Conservation (phyloP, 345 rosid species). For the Hevea brasiliensis region DNA sequence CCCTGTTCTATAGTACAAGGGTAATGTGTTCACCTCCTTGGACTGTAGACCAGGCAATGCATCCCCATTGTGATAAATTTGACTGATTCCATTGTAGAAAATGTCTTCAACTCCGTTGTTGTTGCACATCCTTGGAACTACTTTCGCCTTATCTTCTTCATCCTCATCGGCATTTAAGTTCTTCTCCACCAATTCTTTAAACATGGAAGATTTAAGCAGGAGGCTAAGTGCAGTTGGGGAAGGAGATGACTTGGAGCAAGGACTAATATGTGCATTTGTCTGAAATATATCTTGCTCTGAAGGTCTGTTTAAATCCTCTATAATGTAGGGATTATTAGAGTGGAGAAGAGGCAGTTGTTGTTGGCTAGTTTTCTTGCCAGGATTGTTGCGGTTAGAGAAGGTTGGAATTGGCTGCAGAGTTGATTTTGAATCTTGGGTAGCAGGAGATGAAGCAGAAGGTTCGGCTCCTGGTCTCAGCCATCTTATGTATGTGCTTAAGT, state of each 20-base stretch:
- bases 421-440: conserved; percentile 24
- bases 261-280: conserved; percentile 5
- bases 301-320: conserved; percentile 9
- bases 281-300: conserved; percentile 1
- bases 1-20: conserved; percentile 18
- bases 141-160: conserved; percentile 3
- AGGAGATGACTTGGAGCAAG: conserved; percentile 27
- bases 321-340: conserved; percentile 13
- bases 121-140: background rate
- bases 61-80: conserved; percentile 12
- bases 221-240: conserved; percentile 49
- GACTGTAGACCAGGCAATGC: conserved; percentile 28
- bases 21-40: conserved; percentile 8
- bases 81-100: conserved; percentile 18
- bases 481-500: conserved; percentile 20
- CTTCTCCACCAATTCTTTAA: conserved; percentile 46
- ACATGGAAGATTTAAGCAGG: conserved; percentile 48
- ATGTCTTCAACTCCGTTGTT: conserved; percentile 14
- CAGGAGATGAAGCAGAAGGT: background rate
- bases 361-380: conserved; percentile 13
- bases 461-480: conserved; percentile 34
- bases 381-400: conserved; percentile 11
- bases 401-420: background rate
- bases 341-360: conserved; percentile 10
- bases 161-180: conserved; percentile 25